A percentile compares a stretch with the other conserved stretches of the same genome.
Evolutionary conservation across 2,329 filamentous ascomycete species (phyloP).

Genomic region (Clonostachys rhizophaga): DNA sequence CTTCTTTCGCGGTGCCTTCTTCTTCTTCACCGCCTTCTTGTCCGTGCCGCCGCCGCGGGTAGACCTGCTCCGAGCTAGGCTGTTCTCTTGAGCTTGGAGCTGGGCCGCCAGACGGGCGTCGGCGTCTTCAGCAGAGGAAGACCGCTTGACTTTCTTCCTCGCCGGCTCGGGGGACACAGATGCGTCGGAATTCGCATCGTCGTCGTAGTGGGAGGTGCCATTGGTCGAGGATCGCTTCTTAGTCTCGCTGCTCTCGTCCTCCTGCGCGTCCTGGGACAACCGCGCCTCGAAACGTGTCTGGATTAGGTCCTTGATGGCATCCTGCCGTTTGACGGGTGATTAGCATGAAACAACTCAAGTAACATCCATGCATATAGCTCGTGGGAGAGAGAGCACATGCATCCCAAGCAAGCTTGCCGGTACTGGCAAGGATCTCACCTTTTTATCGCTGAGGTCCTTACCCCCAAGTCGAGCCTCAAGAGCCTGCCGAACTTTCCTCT

Average conservation of each 20-base stretch:
- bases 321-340: slow-evolving; percentile 31
- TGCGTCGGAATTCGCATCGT: slow-evolving; percentile 40
- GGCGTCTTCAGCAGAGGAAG: slow-evolving; percentile 59
- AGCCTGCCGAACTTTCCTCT: slow-evolving; percentile 56
- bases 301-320: slow-evolving; percentile 67
- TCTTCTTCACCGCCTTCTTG: slow-evolving; percentile 57
- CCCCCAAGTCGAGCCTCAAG: slow-evolving; percentile 49
- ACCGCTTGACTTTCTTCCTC: slow-evolving; percentile 65
- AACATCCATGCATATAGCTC: not conserved
- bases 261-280: slow-evolving; percentile 43
- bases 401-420: not conserved
- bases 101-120: slow-evolving; percentile 85
- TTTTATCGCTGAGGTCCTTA: slow-evolving; percentile 54
- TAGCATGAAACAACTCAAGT: not conserved
- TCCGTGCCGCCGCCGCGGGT: slow-evolving; percentile 72
- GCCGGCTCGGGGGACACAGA: slow-evolving; percentile 39
- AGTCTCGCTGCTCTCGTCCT: slow-evolving; percentile 34
- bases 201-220: slow-evolving; percentile 16
- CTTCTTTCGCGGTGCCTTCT: slow-evolving; percentile 66
- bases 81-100: slow-evolving; percentile 90
- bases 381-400: not conserved
- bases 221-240: slow-evolving; percentile 27
- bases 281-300: slow-evolving; percentile 71
- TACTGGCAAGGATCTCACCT: slow-evolving; percentile 29
- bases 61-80: slow-evolving; percentile 57